A percentile compares a stretch with the other conserved stretches of the same genome.
Conservation (phyloP, 2,329 filamentous ascomycete genomes). For the Cladosporium cucumerinum region DNA sequence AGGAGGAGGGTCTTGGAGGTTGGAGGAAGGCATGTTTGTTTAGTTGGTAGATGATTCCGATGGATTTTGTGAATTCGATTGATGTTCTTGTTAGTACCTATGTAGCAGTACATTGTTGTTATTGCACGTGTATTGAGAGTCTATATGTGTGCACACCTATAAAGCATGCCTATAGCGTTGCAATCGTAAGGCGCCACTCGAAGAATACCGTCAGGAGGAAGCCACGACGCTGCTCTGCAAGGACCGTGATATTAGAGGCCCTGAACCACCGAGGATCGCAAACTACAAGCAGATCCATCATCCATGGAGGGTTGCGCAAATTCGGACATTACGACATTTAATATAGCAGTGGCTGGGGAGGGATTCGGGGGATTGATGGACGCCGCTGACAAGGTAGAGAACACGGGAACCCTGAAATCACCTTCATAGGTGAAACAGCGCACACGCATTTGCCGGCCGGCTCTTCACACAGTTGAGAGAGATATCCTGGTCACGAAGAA, state of each 20-base stretch:
- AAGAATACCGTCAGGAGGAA: not conserved
- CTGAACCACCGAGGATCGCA: constrained; percentile 1
- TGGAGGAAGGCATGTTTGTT: not conserved
- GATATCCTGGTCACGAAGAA: not conserved
- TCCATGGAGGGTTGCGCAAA: not conserved
- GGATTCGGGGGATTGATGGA: not conserved
- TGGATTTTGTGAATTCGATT: not conserved
- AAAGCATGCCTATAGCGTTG: not conserved
- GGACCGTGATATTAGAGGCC: not conserved
- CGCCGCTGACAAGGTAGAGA: not conserved
- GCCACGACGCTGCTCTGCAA: not conserved
- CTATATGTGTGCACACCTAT: not conserved
- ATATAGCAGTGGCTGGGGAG: not conserved
- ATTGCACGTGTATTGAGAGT: not conserved
- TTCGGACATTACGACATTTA: not conserved
- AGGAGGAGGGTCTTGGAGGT: not conserved
- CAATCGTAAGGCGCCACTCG: not conserved
- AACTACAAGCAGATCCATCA: not conserved
- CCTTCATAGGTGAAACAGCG: constrained; percentile 3
- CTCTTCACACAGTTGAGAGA: not conserved
- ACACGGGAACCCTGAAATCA: constrained; percentile 9
- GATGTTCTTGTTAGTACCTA: not conserved
- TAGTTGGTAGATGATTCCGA: too few relatives aligned
- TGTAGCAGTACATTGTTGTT: not conserved
- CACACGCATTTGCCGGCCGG: constrained; percentile 1